Conservation (phyloP, 75 land plant genomes). For the Azolla pinnata region DNA sequence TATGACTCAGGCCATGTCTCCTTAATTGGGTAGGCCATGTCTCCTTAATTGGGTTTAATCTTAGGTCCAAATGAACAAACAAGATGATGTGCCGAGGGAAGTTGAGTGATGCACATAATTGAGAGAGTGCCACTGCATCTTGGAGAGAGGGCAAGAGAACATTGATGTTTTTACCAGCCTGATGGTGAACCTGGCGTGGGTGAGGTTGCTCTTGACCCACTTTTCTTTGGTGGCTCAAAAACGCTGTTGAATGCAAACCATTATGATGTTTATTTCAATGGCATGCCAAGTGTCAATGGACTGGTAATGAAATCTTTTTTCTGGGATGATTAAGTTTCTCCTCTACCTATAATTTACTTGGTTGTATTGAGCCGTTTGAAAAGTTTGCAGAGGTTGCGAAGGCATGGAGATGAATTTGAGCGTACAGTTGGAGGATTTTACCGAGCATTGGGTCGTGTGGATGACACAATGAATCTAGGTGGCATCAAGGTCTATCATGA, state of each 20-base stretch:
- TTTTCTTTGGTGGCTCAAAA: conserved; percentile 67
- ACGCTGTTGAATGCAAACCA: conserved; percentile 81
- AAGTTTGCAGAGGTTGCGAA: conserved; percentile 56
- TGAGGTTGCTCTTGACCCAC: conserved; percentile 76
- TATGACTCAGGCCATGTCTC: no score
- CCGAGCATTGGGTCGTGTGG: conserved; percentile 88
- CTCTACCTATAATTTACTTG: not conserved
- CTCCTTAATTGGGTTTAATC: no score
- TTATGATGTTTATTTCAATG: conserved; percentile 74
- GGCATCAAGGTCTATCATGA: conserved; percentile 71
- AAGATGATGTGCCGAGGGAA: no score
- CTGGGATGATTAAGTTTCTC: not conserved
- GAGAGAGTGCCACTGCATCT: not conserved
- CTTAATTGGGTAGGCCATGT: no score
- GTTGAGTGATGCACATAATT: no score
- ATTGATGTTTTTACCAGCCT: conserved; percentile 38
- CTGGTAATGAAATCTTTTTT: conserved; percentile 31
- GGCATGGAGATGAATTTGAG: conserved; percentile 96
- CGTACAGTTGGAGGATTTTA: conserved; percentile 65
- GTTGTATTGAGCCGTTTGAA: no score
- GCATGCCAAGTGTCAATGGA: conserved; percentile 76
- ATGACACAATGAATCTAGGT: conserved; percentile 98
- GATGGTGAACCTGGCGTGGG: conserved; percentile 45
- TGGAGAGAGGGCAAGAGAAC: conserved; percentile 3
- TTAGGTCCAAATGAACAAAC: no score